A percentile compares a stretch with the other conserved stretches of the same genome.
Conservation (phyloP, 2,329 filamentous ascomycete species). For the Coniella lustricola region DNA sequence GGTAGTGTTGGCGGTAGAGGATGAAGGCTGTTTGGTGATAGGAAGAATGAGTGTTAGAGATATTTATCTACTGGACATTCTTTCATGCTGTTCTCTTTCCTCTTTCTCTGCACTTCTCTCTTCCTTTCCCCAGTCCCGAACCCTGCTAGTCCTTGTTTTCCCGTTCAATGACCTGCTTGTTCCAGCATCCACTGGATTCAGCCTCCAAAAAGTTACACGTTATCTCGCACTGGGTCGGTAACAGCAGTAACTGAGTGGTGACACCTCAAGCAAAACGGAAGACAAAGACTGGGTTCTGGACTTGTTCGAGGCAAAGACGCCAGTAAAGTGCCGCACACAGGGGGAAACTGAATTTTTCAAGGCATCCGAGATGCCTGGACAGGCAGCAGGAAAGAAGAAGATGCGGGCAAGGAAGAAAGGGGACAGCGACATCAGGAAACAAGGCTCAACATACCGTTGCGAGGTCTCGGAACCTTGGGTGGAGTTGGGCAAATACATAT, state of each 20-base stretch:
- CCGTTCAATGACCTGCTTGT: background rate
- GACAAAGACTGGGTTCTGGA: background rate
- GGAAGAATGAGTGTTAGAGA: conserved; percentile 10
- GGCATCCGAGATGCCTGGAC: background rate
- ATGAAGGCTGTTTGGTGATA: conserved; percentile 71
- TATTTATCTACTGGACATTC: background rate
- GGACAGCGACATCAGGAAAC: background rate
- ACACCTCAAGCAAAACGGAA: too few species aligned
- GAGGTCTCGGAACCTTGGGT: conserved; percentile 51
- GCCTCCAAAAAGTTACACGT: background rate
- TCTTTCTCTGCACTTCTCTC: background rate
- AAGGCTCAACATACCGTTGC: conserved; percentile 44
- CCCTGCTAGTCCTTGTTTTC: too few species aligned
- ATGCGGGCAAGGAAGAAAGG: conserved; percentile 8
- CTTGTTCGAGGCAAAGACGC: too few species aligned
- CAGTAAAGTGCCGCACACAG: background rate
- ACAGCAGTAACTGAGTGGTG: background rate
- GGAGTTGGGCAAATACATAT: conserved; percentile 51
- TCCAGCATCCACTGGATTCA: background rate
- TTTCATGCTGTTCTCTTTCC: background rate
- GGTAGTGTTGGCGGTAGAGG: conserved; percentile 88
- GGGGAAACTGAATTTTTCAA: conserved; percentile 6
- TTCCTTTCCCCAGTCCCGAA: background rate
- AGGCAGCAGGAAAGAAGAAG: background rate
- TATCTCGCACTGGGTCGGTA: background rate